Evolutionary conservation across 352 stramenopile genomes (phyloP), one percentile per base, ranked within the genome.

Genomic region (Globisporangium carolinianum): DNA sequence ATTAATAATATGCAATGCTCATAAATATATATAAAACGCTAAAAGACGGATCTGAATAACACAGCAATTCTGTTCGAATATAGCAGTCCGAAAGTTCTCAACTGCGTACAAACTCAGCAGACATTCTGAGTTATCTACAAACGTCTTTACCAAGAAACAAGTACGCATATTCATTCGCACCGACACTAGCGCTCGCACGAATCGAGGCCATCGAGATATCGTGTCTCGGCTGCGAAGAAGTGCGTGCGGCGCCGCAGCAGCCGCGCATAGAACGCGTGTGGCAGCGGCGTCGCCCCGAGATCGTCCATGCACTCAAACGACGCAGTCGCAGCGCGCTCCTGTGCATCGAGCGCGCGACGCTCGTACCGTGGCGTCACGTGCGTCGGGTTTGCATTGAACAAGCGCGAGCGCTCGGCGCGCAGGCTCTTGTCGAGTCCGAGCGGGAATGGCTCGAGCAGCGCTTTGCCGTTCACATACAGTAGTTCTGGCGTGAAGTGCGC

Each of bases 391-490:
- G 43, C 17, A 15, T 66, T 66, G 60, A 55, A 60, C 58, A 59
- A 35, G 14, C 51, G 53, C 10, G 60, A 61, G 4, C 18, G 18
- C 24, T 24, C 24, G 24, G 24, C 24, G 24, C 24, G 24, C 10
- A 41, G 61, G 15, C 68, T 38, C 4, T 47, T 42, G 4, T 71
- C 57, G 5, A 76, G 51, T 18, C 67, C 67, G 7, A 68, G 55
- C 2, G 72, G 72, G 51, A 72, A 73, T 24, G 72, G 65, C 15
- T 84, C 68, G 14, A 84, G 39, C 59, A 84, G 49, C 12, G 68
- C 66, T 55, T 84, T 84, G 51, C 74, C 73, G 39, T 83, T 79
- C 47, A 83, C 58, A 5, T 80, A 82, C 5, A 67, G 49, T 18
- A 84, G 50, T 41, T 77, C 68, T 1, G 68, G 39, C 12, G 53